Percentiles rank a stretch among this genome's conserved stretches.
These are phyloP conservation scores for Fusarium penzigii DNA, from an alignment of 2,329 filamentous ascomycete species.

Conservation along the genomic window DNA sequence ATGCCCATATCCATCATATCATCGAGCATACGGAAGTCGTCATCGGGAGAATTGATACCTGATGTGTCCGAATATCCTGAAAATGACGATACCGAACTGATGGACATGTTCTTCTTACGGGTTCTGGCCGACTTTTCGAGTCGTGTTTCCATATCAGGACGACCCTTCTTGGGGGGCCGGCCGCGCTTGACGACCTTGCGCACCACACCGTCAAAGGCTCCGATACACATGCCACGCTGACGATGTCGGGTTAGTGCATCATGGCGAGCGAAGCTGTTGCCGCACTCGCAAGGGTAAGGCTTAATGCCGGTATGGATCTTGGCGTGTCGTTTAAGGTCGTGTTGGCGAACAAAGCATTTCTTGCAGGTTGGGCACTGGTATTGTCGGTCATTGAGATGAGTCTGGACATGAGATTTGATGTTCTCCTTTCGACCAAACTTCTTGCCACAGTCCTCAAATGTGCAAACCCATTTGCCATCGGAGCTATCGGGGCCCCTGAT, in stretches of 20 bases:
- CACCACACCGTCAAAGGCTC: slow-evolving; percentile 80
- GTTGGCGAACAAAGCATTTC: slow-evolving; percentile 95
- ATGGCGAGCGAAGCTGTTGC: slow-evolving; percentile 91
- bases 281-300: slow-evolving; percentile 91
- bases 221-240: slow-evolving; percentile 94
- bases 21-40: slow-evolving; percentile 49
- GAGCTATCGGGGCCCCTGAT: slow-evolving; percentile 70
- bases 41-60: slow-evolving; percentile 52
- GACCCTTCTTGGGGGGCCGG: slow-evolving; percentile 58
- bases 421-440: slow-evolving; percentile 97
- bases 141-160: slow-evolving; percentile 58
- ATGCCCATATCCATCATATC: slow-evolving; percentile 49
- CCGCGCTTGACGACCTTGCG: slow-evolving; percentile 64
- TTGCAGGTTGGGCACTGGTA: slow-evolving; percentile 91
- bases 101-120: slow-evolving; percentile 55
- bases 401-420: slow-evolving; percentile 98
- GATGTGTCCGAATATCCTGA: slow-evolving; percentile 61
- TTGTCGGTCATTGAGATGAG: slow-evolving; percentile 93
- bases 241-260: slow-evolving; percentile 93
- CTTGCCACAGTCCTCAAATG: slow-evolving; percentile 79
- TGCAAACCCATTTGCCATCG: slow-evolving; percentile 80
- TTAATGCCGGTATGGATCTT: slow-evolving; percentile 98
- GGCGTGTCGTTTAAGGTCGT: slow-evolving; percentile 94
- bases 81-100: slow-evolving; percentile 53
- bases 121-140: slow-evolving; percentile 58